Percentiles rank a stretch among this genome's conserved stretches.
phyloP scores from a whole-genome alignment of 768 basidiomycete species.

The Xerocomellus amylosporus region DNA sequence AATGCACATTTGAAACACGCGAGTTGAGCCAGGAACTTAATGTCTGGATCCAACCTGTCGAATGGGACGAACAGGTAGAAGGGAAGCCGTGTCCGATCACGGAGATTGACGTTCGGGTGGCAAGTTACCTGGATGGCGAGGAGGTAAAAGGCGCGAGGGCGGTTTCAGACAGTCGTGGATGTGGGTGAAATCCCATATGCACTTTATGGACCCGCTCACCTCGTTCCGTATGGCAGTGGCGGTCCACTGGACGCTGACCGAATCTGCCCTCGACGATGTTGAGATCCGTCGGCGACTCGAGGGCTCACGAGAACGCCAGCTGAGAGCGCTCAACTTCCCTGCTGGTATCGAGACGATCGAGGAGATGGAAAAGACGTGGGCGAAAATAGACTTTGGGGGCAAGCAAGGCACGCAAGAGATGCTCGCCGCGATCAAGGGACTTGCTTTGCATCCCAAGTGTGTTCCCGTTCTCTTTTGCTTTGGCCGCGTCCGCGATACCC shows the following conservation, averaged over 20 bases:
- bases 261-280: conserved; percentile 31
- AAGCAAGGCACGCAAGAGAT: conserved; percentile 4
- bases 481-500: neutral
- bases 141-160: conserved; percentile 40
- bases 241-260: conserved; percentile 54
- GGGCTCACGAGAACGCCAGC: conserved; percentile 41
- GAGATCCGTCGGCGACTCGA: conserved; percentile 39
- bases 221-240: conserved; percentile 46
- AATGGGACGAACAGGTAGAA: conserved; percentile 40
- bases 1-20: conserved; percentile 59
- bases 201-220: neutral
- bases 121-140: conserved; percentile 43
- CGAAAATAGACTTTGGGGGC: conserved; percentile 29
- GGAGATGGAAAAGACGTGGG: conserved; percentile 33
- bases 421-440: neutral
- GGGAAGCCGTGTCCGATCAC: conserved; percentile 44
- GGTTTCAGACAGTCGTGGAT: conserved; percentile 17
- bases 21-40: conserved; percentile 44
- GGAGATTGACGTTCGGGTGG: conserved; percentile 53
- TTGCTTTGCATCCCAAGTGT: conserved; percentile 2
- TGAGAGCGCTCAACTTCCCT: conserved; percentile 47
- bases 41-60: conserved; percentile 65
- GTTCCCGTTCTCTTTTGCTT: neutral
- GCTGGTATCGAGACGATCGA: conserved; percentile 37
- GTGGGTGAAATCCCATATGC: conserved; percentile 6